These are phyloP conservation scores for Wickerhamomyces bovis DNA, from an alignment of 805 yeast species.

Conservation along the genomic window DNA sequence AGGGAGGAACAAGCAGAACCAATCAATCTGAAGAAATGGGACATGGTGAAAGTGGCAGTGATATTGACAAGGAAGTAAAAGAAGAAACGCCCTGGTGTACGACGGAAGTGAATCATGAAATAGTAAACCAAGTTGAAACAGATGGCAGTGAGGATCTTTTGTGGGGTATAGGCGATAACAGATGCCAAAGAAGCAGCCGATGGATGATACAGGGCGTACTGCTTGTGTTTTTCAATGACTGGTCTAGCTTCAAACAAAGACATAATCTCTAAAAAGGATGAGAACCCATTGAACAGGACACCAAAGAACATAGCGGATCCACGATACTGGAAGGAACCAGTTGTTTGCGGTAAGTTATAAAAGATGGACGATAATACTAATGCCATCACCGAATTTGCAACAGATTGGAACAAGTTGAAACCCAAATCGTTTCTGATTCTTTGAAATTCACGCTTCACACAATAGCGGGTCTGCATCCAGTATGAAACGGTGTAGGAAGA, in stretches of 20 bases:
- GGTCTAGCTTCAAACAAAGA: constrained; percentile 33
- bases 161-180: constrained; percentile 52
- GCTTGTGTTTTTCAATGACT: constrained; percentile 53
- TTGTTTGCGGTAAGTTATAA: constrained; percentile 38
- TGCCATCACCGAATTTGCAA: constrained; percentile 45
- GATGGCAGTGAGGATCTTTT: constrained; percentile 37
- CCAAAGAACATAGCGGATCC: constrained; percentile 67
- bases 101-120: constrained; percentile 48
- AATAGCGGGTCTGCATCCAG: constrained; percentile 43
- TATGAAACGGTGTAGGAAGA: constrained; percentile 53
- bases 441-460: constrained; percentile 40
- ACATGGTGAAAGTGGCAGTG: constrained; percentile 45
- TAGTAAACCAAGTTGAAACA: constrained; percentile 44
- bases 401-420: constrained; percentile 37
- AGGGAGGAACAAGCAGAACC: constrained; percentile 44
- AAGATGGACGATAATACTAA: constrained; percentile 52
- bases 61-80: constrained; percentile 40
- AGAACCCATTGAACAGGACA: constrained; percentile 54
- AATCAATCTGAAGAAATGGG: constrained; percentile 48
- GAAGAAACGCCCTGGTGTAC: constrained; percentile 51
- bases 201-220: constrained; percentile 53
- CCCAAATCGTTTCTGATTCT: constrained; percentile 44
- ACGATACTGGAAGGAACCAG: constrained; percentile 47
- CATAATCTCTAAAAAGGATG: constrained; percentile 51
- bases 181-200: constrained; percentile 61